Percentiles rank a stretch among this genome's conserved stretches.
phyloP scores from a whole-genome alignment of 169 alveolate species.

The Babesia sp. region DNA sequence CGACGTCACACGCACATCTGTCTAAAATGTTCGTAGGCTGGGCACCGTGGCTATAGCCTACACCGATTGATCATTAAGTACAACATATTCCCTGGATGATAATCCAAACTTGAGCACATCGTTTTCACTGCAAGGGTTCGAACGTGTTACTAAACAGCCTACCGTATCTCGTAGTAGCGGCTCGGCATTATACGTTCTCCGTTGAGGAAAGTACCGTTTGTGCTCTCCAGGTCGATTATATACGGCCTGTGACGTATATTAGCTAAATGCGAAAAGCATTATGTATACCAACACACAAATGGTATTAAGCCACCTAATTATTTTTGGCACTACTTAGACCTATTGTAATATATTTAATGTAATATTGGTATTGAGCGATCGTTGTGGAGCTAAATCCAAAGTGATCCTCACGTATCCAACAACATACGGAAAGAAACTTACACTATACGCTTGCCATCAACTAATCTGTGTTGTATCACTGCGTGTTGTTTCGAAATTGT shows the following conservation, averaged over 20 bases:
- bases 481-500: constrained; percentile 94
- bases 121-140: constrained; percentile 19
- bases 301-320: no score
- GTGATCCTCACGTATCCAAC: no score
- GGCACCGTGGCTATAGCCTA: constrained; percentile 83
- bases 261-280: no score
- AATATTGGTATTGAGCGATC: no score
- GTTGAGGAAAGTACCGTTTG: constrained; percentile 91
- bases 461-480: constrained; percentile 91
- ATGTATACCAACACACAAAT: no score
- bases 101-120: constrained; percentile 54
- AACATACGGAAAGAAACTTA: no score
- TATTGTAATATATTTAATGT: no score
- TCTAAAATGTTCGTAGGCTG: constrained; percentile 95
- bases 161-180: constrained; percentile 89
- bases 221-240: constrained; percentile 93
- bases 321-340: no score
- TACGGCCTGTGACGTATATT: constrained; percentile 80
- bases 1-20: constrained; percentile 89
- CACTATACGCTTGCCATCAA: constrained; percentile 59
- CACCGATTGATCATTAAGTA: constrained; percentile 33
- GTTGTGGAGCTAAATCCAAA: no score
- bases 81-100: constrained; percentile 59
- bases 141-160: background rate
- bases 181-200: constrained; percentile 87